These are phyloP conservation scores for Paecilomyces variotii DNA, from an alignment of 2,329 filamentous ascomycete genomes.

Conservation along the genomic window DNA sequence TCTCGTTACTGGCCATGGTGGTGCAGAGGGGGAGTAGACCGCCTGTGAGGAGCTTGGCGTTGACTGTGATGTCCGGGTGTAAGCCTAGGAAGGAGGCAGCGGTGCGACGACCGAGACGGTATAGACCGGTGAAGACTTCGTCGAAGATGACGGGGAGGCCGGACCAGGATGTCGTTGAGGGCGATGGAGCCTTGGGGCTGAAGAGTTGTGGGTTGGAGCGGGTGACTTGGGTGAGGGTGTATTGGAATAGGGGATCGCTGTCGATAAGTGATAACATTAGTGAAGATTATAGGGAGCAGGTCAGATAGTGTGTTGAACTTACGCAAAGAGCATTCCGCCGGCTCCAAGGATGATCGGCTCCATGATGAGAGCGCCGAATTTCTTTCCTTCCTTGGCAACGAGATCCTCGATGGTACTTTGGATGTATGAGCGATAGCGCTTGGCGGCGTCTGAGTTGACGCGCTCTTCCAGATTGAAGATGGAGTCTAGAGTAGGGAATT, in stretches of 20 bases:
- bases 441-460: conserved; percentile 36
- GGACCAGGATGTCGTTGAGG: conserved; percentile 45
- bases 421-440: conserved; percentile 56
- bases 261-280: conserved; percentile 2
- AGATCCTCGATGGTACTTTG: conserved; percentile 45
- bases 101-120: conserved; percentile 66
- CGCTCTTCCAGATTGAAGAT: conserved; percentile 55
- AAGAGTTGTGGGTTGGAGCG: conserved; percentile 54
- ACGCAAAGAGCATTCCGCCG: conserved; percentile 76
- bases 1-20: conserved; percentile 64
- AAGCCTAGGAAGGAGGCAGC: conserved; percentile 61
- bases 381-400: conserved; percentile 48
- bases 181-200: conserved; percentile 14
- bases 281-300: neutral
- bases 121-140: conserved; percentile 80
- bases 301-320: conserved; percentile 25
- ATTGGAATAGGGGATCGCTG: conserved; percentile 75
- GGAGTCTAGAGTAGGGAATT: conserved; percentile 44
- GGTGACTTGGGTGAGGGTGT: conserved; percentile 59
- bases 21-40: conserved; percentile 69
- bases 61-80: conserved; percentile 66
- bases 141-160: conserved; percentile 76
- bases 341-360: conserved; percentile 76
- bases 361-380: conserved; percentile 69
- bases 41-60: conserved; percentile 78